A percentile compares a stretch with the other conserved stretches of the same genome.
Conservation (phyloP, 2,329 filamentous ascomycete species). For the Xylaria multiplex region DNA sequence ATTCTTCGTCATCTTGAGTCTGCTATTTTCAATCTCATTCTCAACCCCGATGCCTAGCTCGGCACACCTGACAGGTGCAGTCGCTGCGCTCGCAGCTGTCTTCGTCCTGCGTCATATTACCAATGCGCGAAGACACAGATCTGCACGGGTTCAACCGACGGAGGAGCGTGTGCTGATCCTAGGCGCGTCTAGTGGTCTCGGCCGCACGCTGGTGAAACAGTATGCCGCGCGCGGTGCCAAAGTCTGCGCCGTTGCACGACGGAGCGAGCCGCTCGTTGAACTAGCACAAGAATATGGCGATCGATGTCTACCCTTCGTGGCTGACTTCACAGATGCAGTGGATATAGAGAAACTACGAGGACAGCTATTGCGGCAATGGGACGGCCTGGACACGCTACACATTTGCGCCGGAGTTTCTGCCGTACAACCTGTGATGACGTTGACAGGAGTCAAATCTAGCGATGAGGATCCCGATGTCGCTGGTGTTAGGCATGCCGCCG, state of each 20-base stretch:
- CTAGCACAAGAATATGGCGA: slow-evolving; percentile 45
- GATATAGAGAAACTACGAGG: slow-evolving; percentile 47
- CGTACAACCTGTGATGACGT: slow-evolving; percentile 48
- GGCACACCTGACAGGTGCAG: slow-evolving; percentile 20
- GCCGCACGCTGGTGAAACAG: slow-evolving; percentile 43
- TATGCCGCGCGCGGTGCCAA: slow-evolving; percentile 47
- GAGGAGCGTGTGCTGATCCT: slow-evolving; percentile 49
- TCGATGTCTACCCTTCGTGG: slow-evolving; percentile 44
- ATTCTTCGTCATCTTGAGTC: background rate
- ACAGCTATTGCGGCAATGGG: slow-evolving; percentile 43
- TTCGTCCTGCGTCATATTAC: slow-evolving; percentile 30
- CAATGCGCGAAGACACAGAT: slow-evolving; percentile 23
- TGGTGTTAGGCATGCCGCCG: slow-evolving; percentile 43
- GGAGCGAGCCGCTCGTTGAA: slow-evolving; percentile 42
- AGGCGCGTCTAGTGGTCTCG: slow-evolving; percentile 51
- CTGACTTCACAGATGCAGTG: slow-evolving; percentile 44
- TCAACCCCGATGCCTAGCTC: slow-evolving; percentile 21
- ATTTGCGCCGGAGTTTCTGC: slow-evolving; percentile 50
- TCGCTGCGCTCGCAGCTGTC: slow-evolving; percentile 31
- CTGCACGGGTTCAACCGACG: slow-evolving; percentile 23
- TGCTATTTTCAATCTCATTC: background rate
- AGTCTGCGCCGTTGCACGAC: slow-evolving; percentile 48
- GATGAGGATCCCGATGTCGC: slow-evolving; percentile 34
- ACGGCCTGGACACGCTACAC: slow-evolving; percentile 48
- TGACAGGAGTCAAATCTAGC: slow-evolving; percentile 39